phyloP scores from a whole-genome alignment of 164 flowering plant genomes.

The Liquidambar formosana region DNA sequence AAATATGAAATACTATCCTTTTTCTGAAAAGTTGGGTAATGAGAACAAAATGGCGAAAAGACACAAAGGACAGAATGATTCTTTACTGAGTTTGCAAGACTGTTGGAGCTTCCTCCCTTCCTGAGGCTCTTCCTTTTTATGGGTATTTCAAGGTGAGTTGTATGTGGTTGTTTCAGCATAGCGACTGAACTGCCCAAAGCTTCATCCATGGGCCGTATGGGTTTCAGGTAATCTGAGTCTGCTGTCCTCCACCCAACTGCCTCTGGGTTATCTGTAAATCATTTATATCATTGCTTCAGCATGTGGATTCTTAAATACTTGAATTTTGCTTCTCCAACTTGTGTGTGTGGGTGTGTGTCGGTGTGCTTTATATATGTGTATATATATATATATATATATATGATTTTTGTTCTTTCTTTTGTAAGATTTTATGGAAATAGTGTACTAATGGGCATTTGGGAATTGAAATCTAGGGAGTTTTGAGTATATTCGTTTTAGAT shows the following conservation, averaged over 20 bases:
- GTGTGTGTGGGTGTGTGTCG: neutral
- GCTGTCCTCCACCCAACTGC: neutral
- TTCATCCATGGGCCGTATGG: neutral
- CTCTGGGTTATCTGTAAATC: slow-evolving; percentile 4
- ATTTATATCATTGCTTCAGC: neutral
- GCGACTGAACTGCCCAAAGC: too few species aligned
- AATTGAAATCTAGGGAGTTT: neutral
- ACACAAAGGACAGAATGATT: slow-evolving; percentile 17
- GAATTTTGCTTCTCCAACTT: neutral
- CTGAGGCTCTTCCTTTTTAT: neutral
- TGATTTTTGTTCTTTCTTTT: neutral
- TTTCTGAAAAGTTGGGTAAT: too few species aligned
- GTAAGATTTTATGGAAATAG: neutral
- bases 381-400: neutral
- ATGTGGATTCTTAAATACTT: slow-evolving; percentile 1
- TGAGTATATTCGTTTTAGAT: neutral
- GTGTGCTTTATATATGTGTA: too few species aligned
- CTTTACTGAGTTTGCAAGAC: slow-evolving; percentile 34
- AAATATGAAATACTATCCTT: too few species aligned
- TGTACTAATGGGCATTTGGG: neutral
- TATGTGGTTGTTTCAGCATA: too few species aligned
- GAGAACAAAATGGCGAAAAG: neutral
- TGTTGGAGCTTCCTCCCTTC: slow-evolving; percentile 11
- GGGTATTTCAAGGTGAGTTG: neutral
- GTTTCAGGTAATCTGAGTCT: neutral